These are phyloP conservation scores for Sporothrix globosa DNA, from an alignment of 2,329 filamentous ascomycete species.

Conservation along the genomic window DNA sequence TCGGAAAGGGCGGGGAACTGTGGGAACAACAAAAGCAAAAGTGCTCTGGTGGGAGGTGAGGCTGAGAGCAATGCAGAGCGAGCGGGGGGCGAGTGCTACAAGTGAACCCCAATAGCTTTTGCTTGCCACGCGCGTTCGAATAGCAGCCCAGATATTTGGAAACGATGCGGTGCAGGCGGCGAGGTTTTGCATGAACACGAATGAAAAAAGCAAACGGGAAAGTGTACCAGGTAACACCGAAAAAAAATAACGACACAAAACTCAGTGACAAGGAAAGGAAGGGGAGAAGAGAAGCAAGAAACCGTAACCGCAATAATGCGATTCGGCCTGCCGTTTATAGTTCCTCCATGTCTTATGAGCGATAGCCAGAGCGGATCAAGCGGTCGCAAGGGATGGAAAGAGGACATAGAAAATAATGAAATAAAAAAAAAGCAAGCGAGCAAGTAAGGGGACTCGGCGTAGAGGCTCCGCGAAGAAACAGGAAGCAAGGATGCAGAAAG, in stretches of 20 bases:
- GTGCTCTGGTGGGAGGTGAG: background rate
- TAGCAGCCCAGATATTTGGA: slow-evolving; percentile 3
- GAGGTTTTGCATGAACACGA: background rate
- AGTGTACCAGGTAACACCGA: background rate
- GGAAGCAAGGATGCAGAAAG: background rate
- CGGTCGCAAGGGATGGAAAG: slow-evolving; percentile 22
- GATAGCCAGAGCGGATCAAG: slow-evolving; percentile 25
- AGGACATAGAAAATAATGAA: background rate
- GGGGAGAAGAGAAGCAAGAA: background rate
- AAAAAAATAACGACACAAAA: background rate
- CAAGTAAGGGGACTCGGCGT: slow-evolving; percentile 10
- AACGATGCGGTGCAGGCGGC: slow-evolving; percentile 5
- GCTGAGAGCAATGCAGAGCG: background rate
- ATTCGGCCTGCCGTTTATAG: slow-evolving; percentile 21
- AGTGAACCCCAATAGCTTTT: background rate
- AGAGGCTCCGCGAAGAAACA: slow-evolving; percentile 6
- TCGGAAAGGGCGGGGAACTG: background rate
- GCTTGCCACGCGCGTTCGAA: slow-evolving; percentile 10
- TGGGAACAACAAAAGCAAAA: background rate
- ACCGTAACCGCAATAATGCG: slow-evolving; percentile 3
- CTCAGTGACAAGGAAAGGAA: too few species aligned
- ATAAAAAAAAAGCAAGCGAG: background rate
- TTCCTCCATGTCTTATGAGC: background rate
- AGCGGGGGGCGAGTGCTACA: slow-evolving; percentile 5
- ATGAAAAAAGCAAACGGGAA: slow-evolving; percentile 14